phyloP scores from a whole-genome alignment of 495 filamentous ascomycete species.

The Aspergillus taichungensis region DNA sequence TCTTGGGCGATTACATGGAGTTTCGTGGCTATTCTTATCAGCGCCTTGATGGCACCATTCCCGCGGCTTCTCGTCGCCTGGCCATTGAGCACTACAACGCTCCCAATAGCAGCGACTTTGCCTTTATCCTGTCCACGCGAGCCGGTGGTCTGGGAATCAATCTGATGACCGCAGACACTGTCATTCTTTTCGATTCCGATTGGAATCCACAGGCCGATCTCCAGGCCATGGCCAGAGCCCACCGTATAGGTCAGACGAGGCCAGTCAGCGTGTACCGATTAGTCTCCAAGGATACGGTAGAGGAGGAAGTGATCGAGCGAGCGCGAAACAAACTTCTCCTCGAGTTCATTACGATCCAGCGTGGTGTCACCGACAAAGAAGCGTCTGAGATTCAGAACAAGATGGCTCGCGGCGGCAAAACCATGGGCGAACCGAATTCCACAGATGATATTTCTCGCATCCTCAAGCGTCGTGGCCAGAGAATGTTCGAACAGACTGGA shows the following conservation, averaged over 20 bases:
- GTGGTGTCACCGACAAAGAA: conserved; percentile 87
- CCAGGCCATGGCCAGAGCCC: conserved; percentile 96
- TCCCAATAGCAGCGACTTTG: conserved; percentile 87
- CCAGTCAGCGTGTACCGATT: conserved; percentile 93
- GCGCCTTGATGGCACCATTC: conserved; percentile 88
- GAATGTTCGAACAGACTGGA: conserved; percentile 93
- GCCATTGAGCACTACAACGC: conserved; percentile 99
- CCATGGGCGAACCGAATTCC: conserved; percentile 63
- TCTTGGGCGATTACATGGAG: conserved; percentile 86
- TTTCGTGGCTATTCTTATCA: conserved; percentile 87
- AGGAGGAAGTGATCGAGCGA: conserved; percentile 93
- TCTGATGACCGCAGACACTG: conserved; percentile 96
- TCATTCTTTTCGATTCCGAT: conserved; percentile 96
- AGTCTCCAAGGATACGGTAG: conserved; percentile 95
- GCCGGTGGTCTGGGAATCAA: conserved; percentile 97
- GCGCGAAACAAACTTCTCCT: conserved; percentile 96
- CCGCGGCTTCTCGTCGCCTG: conserved; percentile 70
- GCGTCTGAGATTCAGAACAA: conserved; percentile 64
- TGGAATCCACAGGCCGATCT: conserved; percentile 99
- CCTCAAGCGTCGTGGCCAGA: conserved; percentile 85
- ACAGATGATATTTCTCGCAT: conserved; percentile 89
- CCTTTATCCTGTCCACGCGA: conserved; percentile 89
- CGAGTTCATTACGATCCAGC: conserved; percentile 96
- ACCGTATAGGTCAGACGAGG: conserved; percentile 92
- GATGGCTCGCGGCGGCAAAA: conserved; percentile 42